Evolutionary conservation across 2,329 filamentous ascomycete species (phyloP).

Genomic region (Claviceps spartinae): DNA sequence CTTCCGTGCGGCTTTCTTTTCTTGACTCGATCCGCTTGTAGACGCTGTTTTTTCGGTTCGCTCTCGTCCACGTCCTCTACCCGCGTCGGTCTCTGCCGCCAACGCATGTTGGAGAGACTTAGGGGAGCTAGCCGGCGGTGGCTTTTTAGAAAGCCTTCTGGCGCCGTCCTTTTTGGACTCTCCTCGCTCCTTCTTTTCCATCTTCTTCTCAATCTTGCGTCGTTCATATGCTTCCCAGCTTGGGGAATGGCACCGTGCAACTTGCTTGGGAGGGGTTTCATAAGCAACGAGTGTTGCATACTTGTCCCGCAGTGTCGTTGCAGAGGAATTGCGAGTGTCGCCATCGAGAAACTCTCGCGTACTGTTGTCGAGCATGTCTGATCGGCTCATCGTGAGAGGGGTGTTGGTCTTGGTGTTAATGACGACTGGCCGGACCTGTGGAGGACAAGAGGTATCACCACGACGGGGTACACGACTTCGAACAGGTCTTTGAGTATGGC

Average conservation of each 20-base stretch:
- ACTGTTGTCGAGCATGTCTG: slow-evolving; percentile 4
- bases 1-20: slow-evolving; percentile 10
- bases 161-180: slow-evolving; percentile 13
- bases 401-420: slow-evolving; percentile 7
- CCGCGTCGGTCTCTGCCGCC: slow-evolving; percentile 6
- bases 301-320: slow-evolving; percentile 11
- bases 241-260: slow-evolving; percentile 39
- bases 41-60: slow-evolving; percentile 6
- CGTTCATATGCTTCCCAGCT: slow-evolving; percentile 46
- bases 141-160: slow-evolving; percentile 19
- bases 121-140: slow-evolving; percentile 14
- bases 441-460: slow-evolving; percentile 4
- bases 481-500: slow-evolving; percentile 1
- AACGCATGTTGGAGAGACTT: slow-evolving; percentile 7
- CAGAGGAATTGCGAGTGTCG: slow-evolving; percentile 1
- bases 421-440: slow-evolving; percentile 6
- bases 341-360: slow-evolving; percentile 2
- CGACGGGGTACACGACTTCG: background rate
- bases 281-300: slow-evolving; percentile 19
- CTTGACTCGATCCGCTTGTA: slow-evolving; percentile 9
- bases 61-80: slow-evolving; percentile 3
- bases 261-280: slow-evolving; percentile 17
- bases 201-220: slow-evolving; percentile 39
- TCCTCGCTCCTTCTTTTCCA: slow-evolving; percentile 19
- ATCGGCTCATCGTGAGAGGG: slow-evolving; percentile 2